Evolutionary conservation across 805 yeast genomes (phyloP).

Genomic region (Barnettozyma salicaria): DNA sequence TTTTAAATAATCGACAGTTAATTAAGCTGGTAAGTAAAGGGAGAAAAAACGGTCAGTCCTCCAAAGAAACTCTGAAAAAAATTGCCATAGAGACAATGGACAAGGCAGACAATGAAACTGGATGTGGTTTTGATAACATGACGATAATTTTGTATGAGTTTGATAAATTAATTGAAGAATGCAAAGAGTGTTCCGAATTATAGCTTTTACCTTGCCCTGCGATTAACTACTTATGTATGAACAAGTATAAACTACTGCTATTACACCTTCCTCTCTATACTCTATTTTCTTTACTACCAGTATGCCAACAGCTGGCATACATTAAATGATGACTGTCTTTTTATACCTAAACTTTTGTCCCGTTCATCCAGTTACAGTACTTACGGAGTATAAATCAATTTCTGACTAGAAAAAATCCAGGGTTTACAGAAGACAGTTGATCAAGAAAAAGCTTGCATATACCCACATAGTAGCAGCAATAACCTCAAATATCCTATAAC

Average conservation of each 20-base stretch:
- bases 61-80: conserved; percentile 53
- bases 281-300: no score
- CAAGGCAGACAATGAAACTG: conserved; percentile 67
- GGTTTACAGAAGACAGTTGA: no score
- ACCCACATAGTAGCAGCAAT: no score
- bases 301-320: no score
- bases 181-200: not conserved
- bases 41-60: conserved; percentile 48
- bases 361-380: no score
- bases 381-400: no score
- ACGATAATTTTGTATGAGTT: conserved; percentile 21
- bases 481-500: no score
- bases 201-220: no score
- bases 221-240: not conserved
- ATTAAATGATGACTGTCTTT: no score
- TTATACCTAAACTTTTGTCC: no score
- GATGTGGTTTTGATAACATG: conserved; percentile 82
- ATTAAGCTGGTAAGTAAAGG: conserved; percentile 50
- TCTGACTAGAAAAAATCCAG: no score
- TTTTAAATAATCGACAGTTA: conserved; percentile 51
- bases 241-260: not conserved
- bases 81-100: conserved; percentile 56
- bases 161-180: conserved; percentile 1
- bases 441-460: no score
- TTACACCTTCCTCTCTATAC: not conserved